Conservation (phyloP, 2,329 filamentous ascomycete genomes). For the Teratosphaeria destructans region DNA sequence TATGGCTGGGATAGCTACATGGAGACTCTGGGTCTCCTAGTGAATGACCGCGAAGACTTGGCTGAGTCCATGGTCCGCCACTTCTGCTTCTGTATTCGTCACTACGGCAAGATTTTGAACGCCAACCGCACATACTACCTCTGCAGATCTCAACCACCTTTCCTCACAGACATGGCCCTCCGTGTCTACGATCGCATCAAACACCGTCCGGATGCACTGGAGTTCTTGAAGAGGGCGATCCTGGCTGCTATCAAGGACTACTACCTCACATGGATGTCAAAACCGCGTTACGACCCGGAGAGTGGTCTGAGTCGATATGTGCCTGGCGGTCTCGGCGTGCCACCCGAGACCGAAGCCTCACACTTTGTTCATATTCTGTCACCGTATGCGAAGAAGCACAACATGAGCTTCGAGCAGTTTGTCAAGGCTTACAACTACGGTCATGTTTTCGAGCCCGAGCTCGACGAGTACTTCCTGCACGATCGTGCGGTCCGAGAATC, state of each 20-base stretch:
- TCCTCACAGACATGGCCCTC: conserved; percentile 93
- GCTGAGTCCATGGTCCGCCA: conserved; percentile 92
- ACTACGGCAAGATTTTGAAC: conserved; percentile 97
- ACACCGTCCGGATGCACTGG: conserved; percentile 65
- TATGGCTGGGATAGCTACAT: conserved; percentile 99
- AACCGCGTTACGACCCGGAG: conserved; percentile 62
- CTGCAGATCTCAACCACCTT: conserved; percentile 85
- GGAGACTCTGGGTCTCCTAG: conserved; percentile 81
- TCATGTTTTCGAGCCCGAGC: conserved; percentile 66
- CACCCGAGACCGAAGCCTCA: conserved; percentile 78
- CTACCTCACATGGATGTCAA: conserved; percentile 69
- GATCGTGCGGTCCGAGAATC: conserved; percentile 93
- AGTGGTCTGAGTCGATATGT: conserved; percentile 78
- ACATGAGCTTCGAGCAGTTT: conserved; percentile 73
- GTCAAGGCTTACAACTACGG: conserved; percentile 78
- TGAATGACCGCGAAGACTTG: conserved; percentile 74
- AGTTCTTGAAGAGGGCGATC: conserved; percentile 71
- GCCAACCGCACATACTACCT: conserved; percentile 95
- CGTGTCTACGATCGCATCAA: conserved; percentile 90
- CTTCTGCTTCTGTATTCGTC: conserved; percentile 96
- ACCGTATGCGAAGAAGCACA: conserved; percentile 75
- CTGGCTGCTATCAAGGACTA: conserved; percentile 96
- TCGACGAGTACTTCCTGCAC: conserved; percentile 93
- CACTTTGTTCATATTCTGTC: conserved; percentile 77
- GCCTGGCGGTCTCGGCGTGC: conserved; percentile 73